Percentiles rank a stretch among this genome's conserved stretches.
Conservation (phyloP, 768 basidiomycete genomes). For the Termitomyces sp. region DNA sequence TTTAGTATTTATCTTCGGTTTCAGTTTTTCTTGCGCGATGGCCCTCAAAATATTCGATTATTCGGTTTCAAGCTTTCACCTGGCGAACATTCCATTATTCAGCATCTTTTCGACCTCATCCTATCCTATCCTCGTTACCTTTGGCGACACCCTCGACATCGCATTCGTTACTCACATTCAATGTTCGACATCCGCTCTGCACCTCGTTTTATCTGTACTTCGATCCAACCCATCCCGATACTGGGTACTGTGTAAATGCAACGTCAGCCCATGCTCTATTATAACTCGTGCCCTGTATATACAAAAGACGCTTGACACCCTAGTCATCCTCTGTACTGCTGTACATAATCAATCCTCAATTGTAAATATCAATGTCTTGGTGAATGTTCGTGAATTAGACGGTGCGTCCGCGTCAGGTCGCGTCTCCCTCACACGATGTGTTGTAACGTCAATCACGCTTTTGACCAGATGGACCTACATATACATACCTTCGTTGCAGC, state of each 20-base stretch:
- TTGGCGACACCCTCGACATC: slow-evolving; percentile 19
- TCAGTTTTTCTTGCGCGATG: background rate
- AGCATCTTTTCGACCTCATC: slow-evolving; percentile 18
- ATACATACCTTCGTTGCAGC: too few species aligned
- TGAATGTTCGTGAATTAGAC: background rate
- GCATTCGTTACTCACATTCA: background rate
- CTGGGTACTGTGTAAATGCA: slow-evolving; percentile 9
- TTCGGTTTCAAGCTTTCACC: slow-evolving; percentile 11
- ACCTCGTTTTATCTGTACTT: slow-evolving; percentile 1
- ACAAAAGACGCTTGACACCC: slow-evolving; percentile 5
- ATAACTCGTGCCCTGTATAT: slow-evolving; percentile 12
- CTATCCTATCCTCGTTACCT: slow-evolving; percentile 16
- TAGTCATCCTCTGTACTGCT: background rate
- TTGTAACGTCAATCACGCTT: too few species aligned
- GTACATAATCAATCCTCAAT: background rate
- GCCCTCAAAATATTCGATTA: slow-evolving; percentile 1
- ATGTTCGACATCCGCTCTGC: background rate
- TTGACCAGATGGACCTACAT: too few species aligned
- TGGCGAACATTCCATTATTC: slow-evolving; percentile 5
- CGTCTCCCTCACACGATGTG: too few species aligned
- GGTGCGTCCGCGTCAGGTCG: too few species aligned
- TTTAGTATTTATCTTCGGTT: slow-evolving; percentile 11
- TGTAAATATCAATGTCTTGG: background rate
- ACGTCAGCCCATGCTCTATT: slow-evolving; percentile 4
- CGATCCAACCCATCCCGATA: slow-evolving; percentile 7